Conservation (phyloP, 495 filamentous ascomycete genomes). For the Aspergillus egyptiacus region DNA sequence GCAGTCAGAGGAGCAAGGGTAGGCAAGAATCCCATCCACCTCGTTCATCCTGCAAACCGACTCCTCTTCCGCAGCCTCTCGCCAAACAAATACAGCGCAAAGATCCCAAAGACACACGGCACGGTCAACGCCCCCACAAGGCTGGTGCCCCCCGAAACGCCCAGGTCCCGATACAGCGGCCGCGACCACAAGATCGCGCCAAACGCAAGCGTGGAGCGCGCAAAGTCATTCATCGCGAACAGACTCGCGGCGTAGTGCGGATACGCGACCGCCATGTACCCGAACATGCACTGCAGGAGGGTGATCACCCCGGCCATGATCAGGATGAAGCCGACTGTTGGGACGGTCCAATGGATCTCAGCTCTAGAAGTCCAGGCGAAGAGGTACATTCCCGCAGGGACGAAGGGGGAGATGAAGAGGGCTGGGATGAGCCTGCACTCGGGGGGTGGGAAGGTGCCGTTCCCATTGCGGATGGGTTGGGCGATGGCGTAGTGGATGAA, state of each 20-base stretch:
- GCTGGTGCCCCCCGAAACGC: neutral
- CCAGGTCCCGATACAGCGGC: neutral
- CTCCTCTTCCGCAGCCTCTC: neutral
- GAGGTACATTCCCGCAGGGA: no score
- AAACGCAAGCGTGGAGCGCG: neutral
- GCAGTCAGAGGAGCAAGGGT: no score
- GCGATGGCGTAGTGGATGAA: no score
- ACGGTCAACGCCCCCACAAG: neutral
- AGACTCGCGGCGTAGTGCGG: slow-evolving; percentile 41
- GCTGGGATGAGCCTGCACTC: no score
- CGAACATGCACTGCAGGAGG: slow-evolving; percentile 23
- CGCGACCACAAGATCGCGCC: neutral
- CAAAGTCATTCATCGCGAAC: slow-evolving; percentile 39
- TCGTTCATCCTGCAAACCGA: no score
- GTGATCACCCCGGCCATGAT: slow-evolving; percentile 25
- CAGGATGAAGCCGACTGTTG: slow-evolving; percentile 42
- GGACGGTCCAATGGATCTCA: slow-evolving; percentile 51
- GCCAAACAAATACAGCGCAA: neutral
- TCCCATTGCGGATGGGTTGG: no score
- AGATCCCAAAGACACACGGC: neutral
- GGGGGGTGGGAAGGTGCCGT: no score
- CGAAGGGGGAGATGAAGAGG: no score
- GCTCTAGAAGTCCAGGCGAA: slow-evolving; percentile 49
- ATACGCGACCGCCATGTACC: slow-evolving; percentile 43
- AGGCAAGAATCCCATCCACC: no score